A percentile compares a stretch with the other conserved stretches of the same genome.
These are phyloP conservation scores for Apiospora phragmitis DNA, from an alignment of 2,329 filamentous ascomycete genomes.

Conservation along the genomic window DNA sequence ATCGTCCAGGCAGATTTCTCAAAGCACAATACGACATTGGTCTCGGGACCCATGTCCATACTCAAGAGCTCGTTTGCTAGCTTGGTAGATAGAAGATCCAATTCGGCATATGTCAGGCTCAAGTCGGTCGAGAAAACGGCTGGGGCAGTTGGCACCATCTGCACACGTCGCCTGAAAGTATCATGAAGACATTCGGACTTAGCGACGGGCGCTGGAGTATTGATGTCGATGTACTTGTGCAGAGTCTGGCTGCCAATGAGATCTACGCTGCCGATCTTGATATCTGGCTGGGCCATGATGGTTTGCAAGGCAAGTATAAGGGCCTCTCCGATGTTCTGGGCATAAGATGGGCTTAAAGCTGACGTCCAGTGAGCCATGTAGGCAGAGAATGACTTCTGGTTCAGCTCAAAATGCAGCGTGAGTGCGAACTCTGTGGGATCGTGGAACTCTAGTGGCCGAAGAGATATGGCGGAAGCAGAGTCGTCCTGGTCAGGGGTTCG, in stretches of 20 bases:
- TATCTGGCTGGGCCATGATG: conserved; percentile 9
- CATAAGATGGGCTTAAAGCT: neutral
- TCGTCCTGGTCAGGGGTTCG: neutral
- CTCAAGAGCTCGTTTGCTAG: neutral
- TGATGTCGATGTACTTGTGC: conserved; percentile 6
- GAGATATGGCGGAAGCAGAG: neutral
- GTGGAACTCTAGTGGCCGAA: conserved; percentile 4
- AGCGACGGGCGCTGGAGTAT: conserved; percentile 12
- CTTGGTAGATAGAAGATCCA: neutral
- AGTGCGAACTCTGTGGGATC: conserved; percentile 16
- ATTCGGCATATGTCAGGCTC: neutral
- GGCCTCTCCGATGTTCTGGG: conserved; percentile 11
- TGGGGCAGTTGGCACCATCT: neutral
- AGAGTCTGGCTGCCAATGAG: conserved; percentile 9
- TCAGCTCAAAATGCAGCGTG: conserved; percentile 14
- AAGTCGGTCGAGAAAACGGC: neutral
- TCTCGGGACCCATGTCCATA: neutral
- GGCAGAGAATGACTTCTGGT: neutral
- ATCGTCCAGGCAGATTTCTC: conserved; percentile 35
- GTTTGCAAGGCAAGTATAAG: conserved; percentile 4
- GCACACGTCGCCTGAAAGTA: conserved; percentile 11
- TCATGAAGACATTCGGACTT: conserved; percentile 14
- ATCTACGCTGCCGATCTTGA: conserved; percentile 11
- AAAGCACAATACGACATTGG: conserved; percentile 32
- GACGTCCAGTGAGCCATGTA: conserved; percentile 14